Evolutionary conservation across 1,284 basidiomycete species (phyloP), one percentile per base, ranked within the genome.

Genomic region (Pseudozyma flocculosa): DNA sequence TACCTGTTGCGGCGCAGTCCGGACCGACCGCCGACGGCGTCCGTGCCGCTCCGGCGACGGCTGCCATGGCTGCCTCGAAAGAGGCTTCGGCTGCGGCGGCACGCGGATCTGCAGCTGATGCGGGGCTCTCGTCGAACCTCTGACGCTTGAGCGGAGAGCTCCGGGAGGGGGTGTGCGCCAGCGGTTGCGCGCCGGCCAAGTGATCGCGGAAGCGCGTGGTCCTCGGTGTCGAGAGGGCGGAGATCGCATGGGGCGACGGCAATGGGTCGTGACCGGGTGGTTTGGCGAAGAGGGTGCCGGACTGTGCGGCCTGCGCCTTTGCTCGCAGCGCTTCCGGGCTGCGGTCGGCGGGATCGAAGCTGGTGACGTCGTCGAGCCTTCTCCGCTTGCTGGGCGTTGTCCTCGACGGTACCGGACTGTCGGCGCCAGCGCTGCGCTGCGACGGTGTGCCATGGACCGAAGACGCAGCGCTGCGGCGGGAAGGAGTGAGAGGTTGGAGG

Each of bases 231-330:
- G 36, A 37, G 7, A 37, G 7, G 36, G 30, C 30, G 17, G n/a
- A 22, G 53, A 44, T 38, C 56, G 48, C 55, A 63, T 50, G 1
- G 61, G 50, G 37, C 52, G 53, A 37, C 60, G 36, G 36, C 4
- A 7, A 7, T 4, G 17, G 14, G 7, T 37, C 36, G 7, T 17
- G 7, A 4, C 8, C 4, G 36, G 18, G 36, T 17, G 15, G 8
- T 7, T 14, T 15, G 36, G 36, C 58, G 21, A 66, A 66, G 13
- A 66, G 47, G 40, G 54, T 55, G 10, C 58, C 63, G 23, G 58
- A 54, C 23, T 66, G 63, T 15, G 57, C 42, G 1, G 63, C 63
- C 26, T 66, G 63, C 13, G 63, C 63, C 34, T 61, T 66, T 19
- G 63, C 63, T 17, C 61, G 37, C 38, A 66, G 46, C n/a, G 52